Conservation (phyloP, 2,329 filamentous ascomycete genomes). For the Claviceps africana region DNA sequence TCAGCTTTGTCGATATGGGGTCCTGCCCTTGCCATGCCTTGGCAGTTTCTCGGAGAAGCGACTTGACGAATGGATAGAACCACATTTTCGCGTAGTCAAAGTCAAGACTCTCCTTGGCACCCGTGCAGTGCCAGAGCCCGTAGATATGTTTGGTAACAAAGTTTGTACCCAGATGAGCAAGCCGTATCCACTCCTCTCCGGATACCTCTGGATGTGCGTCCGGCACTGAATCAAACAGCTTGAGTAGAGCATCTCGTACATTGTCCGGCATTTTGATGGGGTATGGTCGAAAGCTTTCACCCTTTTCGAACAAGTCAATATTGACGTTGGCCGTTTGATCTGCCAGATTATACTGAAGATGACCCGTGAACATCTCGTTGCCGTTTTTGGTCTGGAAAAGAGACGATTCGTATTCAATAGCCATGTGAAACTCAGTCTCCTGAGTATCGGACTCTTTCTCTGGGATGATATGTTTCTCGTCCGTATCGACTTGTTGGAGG, state of each 20-base stretch:
- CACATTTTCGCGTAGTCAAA: conserved; percentile 22
- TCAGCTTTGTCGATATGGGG: conserved; percentile 13
- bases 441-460: conserved; percentile 9
- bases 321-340: conserved; percentile 12
- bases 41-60: conserved; percentile 17
- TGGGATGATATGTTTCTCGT: conserved; percentile 11
- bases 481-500: no score
- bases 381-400: conserved; percentile 26
- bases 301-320: conserved; percentile 13
- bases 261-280: conserved; percentile 19
- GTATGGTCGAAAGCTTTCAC: conserved; percentile 16
- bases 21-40: conserved; percentile 11
- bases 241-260: conserved; percentile 15
- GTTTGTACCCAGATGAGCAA: conserved; percentile 23
- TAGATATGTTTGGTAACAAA: conserved; percentile 22
- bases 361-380: conserved; percentile 21
- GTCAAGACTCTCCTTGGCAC: conserved; percentile 19
- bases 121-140: conserved; percentile 25
- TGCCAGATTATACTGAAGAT: conserved; percentile 17
- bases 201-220: conserved; percentile 14
- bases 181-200: conserved; percentile 18
- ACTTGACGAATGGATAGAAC: conserved; percentile 22
- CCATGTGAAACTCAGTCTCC: conserved; percentile 21
- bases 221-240: conserved; percentile 17
- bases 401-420: conserved; percentile 26